Percentiles rank a stretch among this genome's conserved stretches.
Evolutionary conservation across 495 filamentous ascomycete genomes (phyloP).

Genomic region (Alectoria sarmentosa): DNA sequence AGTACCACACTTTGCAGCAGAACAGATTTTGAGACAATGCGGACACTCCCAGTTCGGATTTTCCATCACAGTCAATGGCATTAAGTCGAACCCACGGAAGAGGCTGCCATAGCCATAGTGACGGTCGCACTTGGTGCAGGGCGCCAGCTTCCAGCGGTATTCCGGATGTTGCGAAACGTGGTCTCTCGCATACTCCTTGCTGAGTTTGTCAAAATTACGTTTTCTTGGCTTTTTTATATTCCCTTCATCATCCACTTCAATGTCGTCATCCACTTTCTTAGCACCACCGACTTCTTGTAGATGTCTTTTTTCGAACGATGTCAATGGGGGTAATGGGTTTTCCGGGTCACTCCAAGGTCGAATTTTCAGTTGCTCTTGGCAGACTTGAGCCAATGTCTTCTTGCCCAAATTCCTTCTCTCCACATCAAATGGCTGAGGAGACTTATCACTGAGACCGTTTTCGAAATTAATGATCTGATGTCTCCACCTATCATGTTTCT

Average conservation of each 20-base stretch:
- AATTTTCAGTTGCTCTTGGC: slow-evolving; percentile 71
- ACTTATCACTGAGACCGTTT: slow-evolving; percentile 50
- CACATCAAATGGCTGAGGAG: slow-evolving; percentile 55
- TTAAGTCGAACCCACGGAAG: slow-evolving; percentile 81
- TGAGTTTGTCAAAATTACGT: slow-evolving; percentile 39
- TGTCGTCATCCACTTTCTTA: slow-evolving; percentile 33
- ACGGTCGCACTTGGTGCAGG: slow-evolving; percentile 64
- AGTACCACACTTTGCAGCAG: slow-evolving; percentile 67
- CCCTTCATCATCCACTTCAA: slow-evolving; percentile 35
- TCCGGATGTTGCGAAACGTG: slow-evolving; percentile 76
- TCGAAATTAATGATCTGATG: slow-evolving; percentile 62
- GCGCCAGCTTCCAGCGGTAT: slow-evolving; percentile 69
- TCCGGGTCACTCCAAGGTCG: slow-evolving; percentile 60
- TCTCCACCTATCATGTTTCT: slow-evolving; percentile 78
- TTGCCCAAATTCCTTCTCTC: slow-evolving; percentile 55
- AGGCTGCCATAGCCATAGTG: slow-evolving; percentile 84
- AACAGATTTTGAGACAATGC: slow-evolving; percentile 75
- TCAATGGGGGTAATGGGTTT: slow-evolving; percentile 31
- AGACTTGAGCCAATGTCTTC: slow-evolving; percentile 80
- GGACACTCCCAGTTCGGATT: slow-evolving; percentile 79
- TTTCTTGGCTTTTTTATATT: slow-evolving; percentile 37
- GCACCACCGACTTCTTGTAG: not conserved
- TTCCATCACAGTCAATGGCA: slow-evolving; percentile 73
- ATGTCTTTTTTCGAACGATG: slow-evolving; percentile 13
- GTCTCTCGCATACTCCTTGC: slow-evolving; percentile 48